phyloP scores from a whole-genome alignment of 371 early-diverging fungal species.

The Syncephalastrum sp. region DNA sequence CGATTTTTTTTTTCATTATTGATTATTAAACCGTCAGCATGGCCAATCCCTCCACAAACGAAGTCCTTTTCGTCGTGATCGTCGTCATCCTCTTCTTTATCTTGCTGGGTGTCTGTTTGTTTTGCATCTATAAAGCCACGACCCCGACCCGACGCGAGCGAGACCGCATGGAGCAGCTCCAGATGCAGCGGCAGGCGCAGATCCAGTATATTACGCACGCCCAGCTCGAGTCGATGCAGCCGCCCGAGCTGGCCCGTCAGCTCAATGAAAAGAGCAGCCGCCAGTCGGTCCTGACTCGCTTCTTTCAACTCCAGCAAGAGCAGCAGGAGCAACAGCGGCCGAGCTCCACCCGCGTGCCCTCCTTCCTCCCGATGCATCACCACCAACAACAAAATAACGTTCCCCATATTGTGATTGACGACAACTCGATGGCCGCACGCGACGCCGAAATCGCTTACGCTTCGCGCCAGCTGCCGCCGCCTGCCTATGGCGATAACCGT shows the following conservation, averaged over 20 bases:
- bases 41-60: slow-evolving; percentile 21
- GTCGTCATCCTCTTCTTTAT: slow-evolving; percentile 22
- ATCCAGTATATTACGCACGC: slow-evolving; percentile 20
- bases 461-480: slow-evolving; percentile 8
- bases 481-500: slow-evolving; percentile 20
- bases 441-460: slow-evolving; percentile 14
- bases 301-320: slow-evolving; percentile 7
- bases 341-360: slow-evolving; percentile 7
- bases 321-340: neutral
- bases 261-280: slow-evolving; percentile 17
- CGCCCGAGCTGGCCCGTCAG: slow-evolving; percentile 17
- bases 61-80: slow-evolving; percentile 24
- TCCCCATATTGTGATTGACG: slow-evolving; percentile 7
- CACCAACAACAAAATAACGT: neutral
- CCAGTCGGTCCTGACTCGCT: slow-evolving; percentile 14
- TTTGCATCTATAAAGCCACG: slow-evolving; percentile 18
- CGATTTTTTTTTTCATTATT: slow-evolving; percentile 4
- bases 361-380: slow-evolving; percentile 19
- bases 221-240: slow-evolving; percentile 21
- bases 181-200: slow-evolving; percentile 21
- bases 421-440: slow-evolving; percentile 5
- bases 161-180: slow-evolving; percentile 13
- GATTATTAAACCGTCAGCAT: slow-evolving; percentile 7
- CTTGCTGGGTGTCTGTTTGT: slow-evolving; percentile 16
- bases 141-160: slow-evolving; percentile 13